phyloP scores from a whole-genome alignment of 2,329 filamentous ascomycete species.

The Cladophialophora psammophila region DNA sequence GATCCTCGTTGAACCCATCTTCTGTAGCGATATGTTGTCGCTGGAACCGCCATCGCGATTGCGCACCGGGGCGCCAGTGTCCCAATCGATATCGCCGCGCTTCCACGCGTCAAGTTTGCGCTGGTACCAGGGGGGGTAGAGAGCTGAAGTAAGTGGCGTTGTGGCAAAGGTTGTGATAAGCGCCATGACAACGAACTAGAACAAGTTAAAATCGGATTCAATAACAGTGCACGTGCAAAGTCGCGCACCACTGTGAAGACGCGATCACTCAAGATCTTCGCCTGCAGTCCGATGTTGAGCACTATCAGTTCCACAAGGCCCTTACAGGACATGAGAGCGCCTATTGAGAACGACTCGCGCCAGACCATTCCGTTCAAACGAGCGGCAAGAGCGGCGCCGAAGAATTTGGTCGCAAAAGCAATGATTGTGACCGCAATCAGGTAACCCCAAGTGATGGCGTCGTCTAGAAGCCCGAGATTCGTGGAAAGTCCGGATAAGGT shows the following conservation, averaged over 20 bases:
- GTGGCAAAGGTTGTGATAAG: slow-evolving; percentile 84
- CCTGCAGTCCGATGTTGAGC: slow-evolving; percentile 80
- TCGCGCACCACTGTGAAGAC: slow-evolving; percentile 94
- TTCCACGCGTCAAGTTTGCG: slow-evolving; percentile 77
- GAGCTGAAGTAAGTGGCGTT: slow-evolving; percentile 73
- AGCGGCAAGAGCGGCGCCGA: slow-evolving; percentile 81
- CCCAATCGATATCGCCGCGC: slow-evolving; percentile 90
- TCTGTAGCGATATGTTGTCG: too few species aligned
- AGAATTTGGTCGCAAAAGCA: slow-evolving; percentile 84
- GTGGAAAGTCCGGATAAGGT: slow-evolving; percentile 89
- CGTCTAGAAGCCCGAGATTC: slow-evolving; percentile 81
- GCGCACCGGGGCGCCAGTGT: too few species aligned
- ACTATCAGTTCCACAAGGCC: slow-evolving; percentile 94
- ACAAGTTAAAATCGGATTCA: too few species aligned
- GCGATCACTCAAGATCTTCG: slow-evolving; percentile 79
- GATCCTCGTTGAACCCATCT: too few species aligned
- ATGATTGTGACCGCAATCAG: slow-evolving; percentile 81
- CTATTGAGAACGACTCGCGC: slow-evolving; percentile 89
- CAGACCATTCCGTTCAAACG: slow-evolving; percentile 78
- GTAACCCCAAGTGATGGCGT: slow-evolving; percentile 86
- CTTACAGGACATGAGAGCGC: slow-evolving; percentile 94
- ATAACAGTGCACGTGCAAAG: too few species aligned
- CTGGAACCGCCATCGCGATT: too few species aligned
- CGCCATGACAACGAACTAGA: slow-evolving; percentile 96
- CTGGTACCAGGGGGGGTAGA: slow-evolving; percentile 82